Conservation (phyloP, 305 asterid species). For the Petunia hybrid region DNA sequence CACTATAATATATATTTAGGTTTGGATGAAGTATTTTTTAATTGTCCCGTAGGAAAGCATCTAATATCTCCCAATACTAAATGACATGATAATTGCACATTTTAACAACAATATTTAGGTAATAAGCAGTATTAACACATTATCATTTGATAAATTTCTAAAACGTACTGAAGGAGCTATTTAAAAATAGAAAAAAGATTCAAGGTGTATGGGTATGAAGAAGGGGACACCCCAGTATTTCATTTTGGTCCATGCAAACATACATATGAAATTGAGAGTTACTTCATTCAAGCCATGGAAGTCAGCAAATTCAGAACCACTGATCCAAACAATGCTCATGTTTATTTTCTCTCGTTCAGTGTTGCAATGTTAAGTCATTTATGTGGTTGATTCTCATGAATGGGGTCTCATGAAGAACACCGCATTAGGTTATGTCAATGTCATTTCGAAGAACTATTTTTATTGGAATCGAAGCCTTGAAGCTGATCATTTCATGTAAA, state of each 20-base stretch:
- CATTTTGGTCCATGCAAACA: conserved; percentile 71
- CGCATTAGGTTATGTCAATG: conserved; percentile 52
- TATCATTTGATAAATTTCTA: not conserved
- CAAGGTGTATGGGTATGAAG: conserved; percentile 57
- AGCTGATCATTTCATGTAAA: conserved; percentile 77
- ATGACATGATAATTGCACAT: too few relatives aligned
- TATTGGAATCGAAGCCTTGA: conserved; percentile 76
- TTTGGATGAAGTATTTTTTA: too few relatives aligned
- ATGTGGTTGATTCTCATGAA: conserved; percentile 48
- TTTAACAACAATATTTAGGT: too few relatives aligned
- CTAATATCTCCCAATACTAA: too few relatives aligned
- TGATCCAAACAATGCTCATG: conserved; percentile 57
- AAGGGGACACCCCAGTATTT: conserved; percentile 65
- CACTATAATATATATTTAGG: too few relatives aligned
- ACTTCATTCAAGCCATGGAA: conserved; percentile 61
- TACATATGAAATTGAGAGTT: conserved; percentile 65
- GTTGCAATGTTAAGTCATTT: conserved; percentile 60
- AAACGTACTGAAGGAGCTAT: conserved; percentile 54
- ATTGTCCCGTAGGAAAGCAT: too few relatives aligned
- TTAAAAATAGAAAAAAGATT: conserved; percentile 67
- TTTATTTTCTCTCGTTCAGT: conserved; percentile 69
- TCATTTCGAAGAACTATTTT: conserved; percentile 59
- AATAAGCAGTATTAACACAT: not conserved
- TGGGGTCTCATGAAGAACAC: conserved; percentile 61
- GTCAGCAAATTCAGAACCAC: conserved; percentile 52